A percentile compares a stretch with the other conserved stretches of the same genome.
Evolutionary conservation across 2,329 filamentous ascomycete species (phyloP).

Genomic region (Leptodontidium sp.): DNA sequence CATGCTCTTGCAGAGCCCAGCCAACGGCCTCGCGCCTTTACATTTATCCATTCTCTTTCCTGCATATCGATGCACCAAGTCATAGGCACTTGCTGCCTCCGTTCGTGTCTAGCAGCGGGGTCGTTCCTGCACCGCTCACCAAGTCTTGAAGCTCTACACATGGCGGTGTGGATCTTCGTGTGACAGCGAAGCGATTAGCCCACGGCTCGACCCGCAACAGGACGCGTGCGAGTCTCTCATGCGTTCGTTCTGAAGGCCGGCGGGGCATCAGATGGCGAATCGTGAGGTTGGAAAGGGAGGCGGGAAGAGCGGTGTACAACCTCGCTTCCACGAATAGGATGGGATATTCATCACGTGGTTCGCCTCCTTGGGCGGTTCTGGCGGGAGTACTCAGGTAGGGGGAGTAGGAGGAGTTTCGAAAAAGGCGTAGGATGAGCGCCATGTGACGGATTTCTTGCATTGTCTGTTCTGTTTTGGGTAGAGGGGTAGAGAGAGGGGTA

Average conservation of each 20-base stretch:
- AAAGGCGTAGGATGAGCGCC: not conserved
- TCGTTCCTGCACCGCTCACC: conserved; percentile 34
- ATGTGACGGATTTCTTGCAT: conserved; percentile 13
- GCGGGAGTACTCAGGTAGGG: not conserved
- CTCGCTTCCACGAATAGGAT: conserved; percentile 17
- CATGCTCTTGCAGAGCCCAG: conserved; percentile 27
- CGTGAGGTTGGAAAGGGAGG: conserved; percentile 10
- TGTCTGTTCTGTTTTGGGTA: conserved; percentile 15
- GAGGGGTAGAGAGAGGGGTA: conserved; percentile 17
- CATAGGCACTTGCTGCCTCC: conserved; percentile 34
- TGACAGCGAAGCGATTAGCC: conserved; percentile 38
- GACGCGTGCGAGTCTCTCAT: conserved; percentile 39
- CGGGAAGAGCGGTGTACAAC: conserved; percentile 38
- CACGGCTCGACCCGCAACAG: conserved; percentile 41
- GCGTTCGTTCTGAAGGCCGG: conserved; percentile 30
- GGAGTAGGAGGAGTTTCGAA: not conserved
- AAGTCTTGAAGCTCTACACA: conserved; percentile 22
- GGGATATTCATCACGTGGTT: conserved; percentile 25
- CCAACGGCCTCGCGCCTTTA: conserved; percentile 30
- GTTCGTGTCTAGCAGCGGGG: conserved; percentile 33
- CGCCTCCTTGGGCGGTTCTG: conserved; percentile 15
- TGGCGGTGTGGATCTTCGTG: conserved; percentile 40
- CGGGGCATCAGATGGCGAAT: conserved; percentile 30
- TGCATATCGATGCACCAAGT: conserved; percentile 39
- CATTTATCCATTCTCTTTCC: conserved; percentile 32